Evolutionary conservation across 225 moss, liverwort and hornwort species (phyloP).

Genomic region (Rhytidiadelphus loreus): DNA sequence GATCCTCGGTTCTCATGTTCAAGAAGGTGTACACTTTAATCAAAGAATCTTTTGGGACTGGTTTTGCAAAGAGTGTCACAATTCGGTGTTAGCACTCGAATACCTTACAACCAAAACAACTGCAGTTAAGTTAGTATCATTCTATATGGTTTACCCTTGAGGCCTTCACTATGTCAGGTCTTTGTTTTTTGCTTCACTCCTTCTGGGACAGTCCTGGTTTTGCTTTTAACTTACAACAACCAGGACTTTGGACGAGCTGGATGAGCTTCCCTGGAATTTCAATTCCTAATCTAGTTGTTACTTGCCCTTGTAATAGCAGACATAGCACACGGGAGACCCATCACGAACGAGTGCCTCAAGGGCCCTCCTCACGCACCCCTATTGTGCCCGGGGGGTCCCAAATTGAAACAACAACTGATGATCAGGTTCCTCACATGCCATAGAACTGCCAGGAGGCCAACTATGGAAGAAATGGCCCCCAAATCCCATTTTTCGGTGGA

Average conservation of each 20-base stretch:
- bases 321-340: not conserved
- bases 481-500: not conserved
- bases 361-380: not conserved
- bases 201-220: not conserved
- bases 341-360: not conserved
- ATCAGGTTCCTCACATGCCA: not conserved
- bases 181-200: not conserved
- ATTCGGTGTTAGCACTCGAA: not conserved
- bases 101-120: not conserved
- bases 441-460: fast-evolving
- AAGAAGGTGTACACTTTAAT: not conserved
- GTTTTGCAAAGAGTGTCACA: not conserved
- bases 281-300: not conserved
- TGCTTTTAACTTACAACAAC: not conserved
- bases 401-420: not conserved
- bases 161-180: not conserved
- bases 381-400: not conserved
- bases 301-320: not conserved
- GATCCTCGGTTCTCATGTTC: not conserved
- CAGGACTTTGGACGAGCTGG: not conserved
- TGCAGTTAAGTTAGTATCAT: not conserved
- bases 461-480: not conserved
- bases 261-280: not conserved
- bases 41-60: not conserved
- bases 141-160: not conserved